Evolutionary conservation across 2,329 filamentous ascomycete genomes (phyloP), one percentile per base, ranked within the genome.

Genomic region (Neopestalotiopsis sp.): DNA sequence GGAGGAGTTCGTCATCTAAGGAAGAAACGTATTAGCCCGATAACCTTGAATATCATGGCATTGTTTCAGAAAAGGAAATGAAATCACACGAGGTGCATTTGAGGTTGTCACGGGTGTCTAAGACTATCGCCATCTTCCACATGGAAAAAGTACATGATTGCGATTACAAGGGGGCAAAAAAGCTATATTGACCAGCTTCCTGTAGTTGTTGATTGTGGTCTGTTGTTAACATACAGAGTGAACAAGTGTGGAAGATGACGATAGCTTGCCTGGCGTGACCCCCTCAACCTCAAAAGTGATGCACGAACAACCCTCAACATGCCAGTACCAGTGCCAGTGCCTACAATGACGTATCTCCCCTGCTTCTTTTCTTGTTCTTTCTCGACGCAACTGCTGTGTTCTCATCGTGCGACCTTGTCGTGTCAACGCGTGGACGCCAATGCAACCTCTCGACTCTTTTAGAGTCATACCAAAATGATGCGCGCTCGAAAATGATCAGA

Each of bases 221-320:
- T 75, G 75, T 76, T 80, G 84, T 90, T 91, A 91, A 90, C 88
- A 85, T 91, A 91, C 89, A 91, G 89, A 81, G 83, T 81, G 81
- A 75, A 79, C 77, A 78, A 79, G 82, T 81, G 83, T 86, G 85
- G 88, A 91, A 89, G 89, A 90, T 88, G 89, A 90, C 89, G 88
- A 89, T 89, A 86, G 88, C 88, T 87, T 89, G 88, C 87, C 87
- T 88, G 85, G 84, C 82, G 81, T 85, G 80, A 82, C 79, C 80
- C 75, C 79, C 17, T 63, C 58, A 34, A 59, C 70, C 74, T 76
- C 77, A 76, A 77, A 71, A 76, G 75, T 71, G 69, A 79, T 79
- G 78, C 75, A 74, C 62, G 52, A 69, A 70, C 64, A 38, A 38
- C n/a, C 17, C 73, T 74, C 66, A 73, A 72, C 74, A 70, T 69